A percentile compares a stretch with the other conserved stretches of the same genome.
Evolutionary conservation across 805 yeast species (phyloP).

Genomic region (Candida oleophila): DNA sequence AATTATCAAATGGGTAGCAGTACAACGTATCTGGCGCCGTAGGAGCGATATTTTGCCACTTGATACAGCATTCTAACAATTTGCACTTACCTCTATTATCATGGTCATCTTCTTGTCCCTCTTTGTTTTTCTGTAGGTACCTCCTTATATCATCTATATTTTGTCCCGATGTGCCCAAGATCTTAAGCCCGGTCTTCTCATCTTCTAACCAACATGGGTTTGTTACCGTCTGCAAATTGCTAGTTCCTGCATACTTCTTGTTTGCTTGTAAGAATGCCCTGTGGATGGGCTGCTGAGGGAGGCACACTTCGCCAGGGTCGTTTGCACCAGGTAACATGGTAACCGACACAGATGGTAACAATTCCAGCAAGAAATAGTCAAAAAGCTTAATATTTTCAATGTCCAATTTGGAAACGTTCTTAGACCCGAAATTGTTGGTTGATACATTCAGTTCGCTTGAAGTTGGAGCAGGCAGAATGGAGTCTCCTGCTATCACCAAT

Average conservation of each 20-base stretch:
- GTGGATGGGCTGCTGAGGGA: constrained; percentile 93
- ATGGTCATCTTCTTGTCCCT: constrained; percentile 28
- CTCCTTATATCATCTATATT: constrained; percentile 74
- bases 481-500: constrained; percentile 73
- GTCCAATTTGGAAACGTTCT: constrained; percentile 52
- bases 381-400: constrained; percentile 50
- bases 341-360: constrained; percentile 63
- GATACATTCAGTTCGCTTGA: constrained; percentile 26
- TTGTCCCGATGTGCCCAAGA: constrained; percentile 83
- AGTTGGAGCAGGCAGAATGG: constrained; percentile 39
- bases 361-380: constrained; percentile 56
- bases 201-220: constrained; percentile 76
- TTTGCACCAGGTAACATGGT: constrained; percentile 79
- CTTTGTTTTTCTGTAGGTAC: constrained; percentile 45
- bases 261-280: constrained; percentile 60
- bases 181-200: constrained; percentile 43
- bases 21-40: constrained; percentile 95
- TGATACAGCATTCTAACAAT: constrained; percentile 60
- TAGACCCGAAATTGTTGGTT: constrained; percentile 44
- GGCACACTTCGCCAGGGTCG: constrained; percentile 81
- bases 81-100: neutral
- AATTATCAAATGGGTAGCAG: constrained; percentile 76
- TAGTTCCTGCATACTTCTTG: constrained; percentile 43
- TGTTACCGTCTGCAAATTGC: constrained; percentile 25
- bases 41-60: constrained; percentile 88